These are phyloP conservation scores for Cordyceps militaris DNA, from an alignment of 2,329 filamentous ascomycete species.

Conservation along the genomic window DNA sequence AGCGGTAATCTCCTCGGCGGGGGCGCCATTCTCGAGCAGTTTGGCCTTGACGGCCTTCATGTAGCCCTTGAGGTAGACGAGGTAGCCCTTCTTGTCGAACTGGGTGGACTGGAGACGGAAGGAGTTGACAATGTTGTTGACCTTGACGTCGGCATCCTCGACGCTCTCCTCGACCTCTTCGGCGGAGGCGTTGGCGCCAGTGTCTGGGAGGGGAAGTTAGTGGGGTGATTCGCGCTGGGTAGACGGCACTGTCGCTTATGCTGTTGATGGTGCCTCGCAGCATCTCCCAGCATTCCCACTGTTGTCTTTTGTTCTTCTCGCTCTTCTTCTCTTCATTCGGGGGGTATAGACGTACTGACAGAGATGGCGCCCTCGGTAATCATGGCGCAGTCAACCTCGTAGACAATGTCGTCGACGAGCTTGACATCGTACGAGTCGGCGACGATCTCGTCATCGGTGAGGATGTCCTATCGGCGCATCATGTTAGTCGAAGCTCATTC, in stretches of 20 bases:
- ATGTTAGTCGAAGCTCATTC: not conserved
- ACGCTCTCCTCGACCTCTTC: constrained; percentile 74
- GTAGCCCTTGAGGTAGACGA: constrained; percentile 81
- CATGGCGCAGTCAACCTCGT: constrained; percentile 88
- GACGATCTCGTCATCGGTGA: constrained; percentile 91
- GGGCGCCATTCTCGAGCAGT: constrained; percentile 55
- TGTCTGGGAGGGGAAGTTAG: constrained; percentile 47
- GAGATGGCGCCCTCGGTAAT: constrained; percentile 70
- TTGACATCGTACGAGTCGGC: constrained; percentile 88
- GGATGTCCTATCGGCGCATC: constrained; percentile 59
- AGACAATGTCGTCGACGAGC: constrained; percentile 70
- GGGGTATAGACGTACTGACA: constrained; percentile 54
- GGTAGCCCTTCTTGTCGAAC: constrained; percentile 86
- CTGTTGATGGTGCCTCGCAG: not conserved
- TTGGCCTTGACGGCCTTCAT: constrained; percentile 79
- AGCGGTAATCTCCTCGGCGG: constrained; percentile 59
- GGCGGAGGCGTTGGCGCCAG: constrained; percentile 92
- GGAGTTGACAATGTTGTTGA: constrained; percentile 89
- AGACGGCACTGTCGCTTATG: not conserved
- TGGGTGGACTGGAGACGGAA: constrained; percentile 76
- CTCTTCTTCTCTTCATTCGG: not conserved
- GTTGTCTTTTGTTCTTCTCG: not conserved
- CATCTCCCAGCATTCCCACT: not conserved
- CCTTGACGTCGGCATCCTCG: constrained; percentile 63
- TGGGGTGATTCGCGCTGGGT: not conserved